phyloP scores from a whole-genome alignment of 202 grass and related monocot genomes.

The Hordeum pubiflorum region DNA sequence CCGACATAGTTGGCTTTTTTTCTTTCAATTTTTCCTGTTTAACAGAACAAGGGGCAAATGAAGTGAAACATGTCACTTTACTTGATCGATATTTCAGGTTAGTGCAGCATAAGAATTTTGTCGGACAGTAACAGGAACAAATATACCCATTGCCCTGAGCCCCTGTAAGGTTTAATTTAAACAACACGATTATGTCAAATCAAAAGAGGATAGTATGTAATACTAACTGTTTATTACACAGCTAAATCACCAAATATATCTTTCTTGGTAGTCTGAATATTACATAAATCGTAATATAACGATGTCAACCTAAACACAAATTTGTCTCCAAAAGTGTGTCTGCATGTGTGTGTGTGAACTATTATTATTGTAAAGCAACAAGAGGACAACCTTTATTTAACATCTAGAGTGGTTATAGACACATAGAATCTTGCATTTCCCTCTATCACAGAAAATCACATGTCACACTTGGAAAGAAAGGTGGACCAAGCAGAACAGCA shows the following conservation, averaged over 20 bases:
- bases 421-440: background rate
- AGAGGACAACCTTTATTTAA: background rate
- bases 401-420: background rate
- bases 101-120: background rate
- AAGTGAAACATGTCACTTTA: background rate
- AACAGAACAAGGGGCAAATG: background rate
- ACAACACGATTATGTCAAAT: background rate
- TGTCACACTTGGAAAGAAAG: background rate
- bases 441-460: background rate
- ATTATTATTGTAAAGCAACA: background rate
- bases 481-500: background rate
- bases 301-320: background rate
- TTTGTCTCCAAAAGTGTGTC: background rate
- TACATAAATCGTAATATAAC: background rate
- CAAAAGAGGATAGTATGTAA: background rate
- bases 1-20: slow-evolving; percentile 71
- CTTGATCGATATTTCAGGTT: background rate
- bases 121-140: background rate
- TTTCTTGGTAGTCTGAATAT: background rate
- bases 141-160: background rate
- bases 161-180: background rate
- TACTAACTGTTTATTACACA: background rate
- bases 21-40: slow-evolving; percentile 95
- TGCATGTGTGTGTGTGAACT: background rate
- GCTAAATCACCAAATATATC: background rate